phyloP scores from a whole-genome alignment of 257 asterid species.

The Sherardia arvensis region DNA sequence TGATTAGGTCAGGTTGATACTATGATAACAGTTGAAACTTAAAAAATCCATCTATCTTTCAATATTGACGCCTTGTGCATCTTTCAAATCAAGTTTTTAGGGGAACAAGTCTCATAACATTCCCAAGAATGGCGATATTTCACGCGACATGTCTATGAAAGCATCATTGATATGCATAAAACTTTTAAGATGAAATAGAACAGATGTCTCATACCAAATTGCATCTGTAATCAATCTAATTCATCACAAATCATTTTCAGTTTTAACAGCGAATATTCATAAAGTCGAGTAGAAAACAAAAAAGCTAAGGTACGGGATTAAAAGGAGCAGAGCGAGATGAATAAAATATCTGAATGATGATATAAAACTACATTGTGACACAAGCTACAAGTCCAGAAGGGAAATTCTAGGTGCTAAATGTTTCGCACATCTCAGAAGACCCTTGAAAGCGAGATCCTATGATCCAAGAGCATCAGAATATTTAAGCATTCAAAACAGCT shows the following conservation, averaged over 20 bases:
- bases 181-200: too few relatives aligned
- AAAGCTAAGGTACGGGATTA: neutral
- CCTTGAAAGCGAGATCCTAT: too few relatives aligned
- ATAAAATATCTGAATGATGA: neutral
- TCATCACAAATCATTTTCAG: neutral
- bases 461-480: neutral
- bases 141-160: too few relatives aligned
- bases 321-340: neutral
- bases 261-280: neutral
- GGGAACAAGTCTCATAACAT: neutral
- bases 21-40: neutral
- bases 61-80: neutral
- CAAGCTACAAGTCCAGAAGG: neutral
- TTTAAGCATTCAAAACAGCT: conserved; percentile 58
- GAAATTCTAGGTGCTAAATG: conserved; percentile 3
- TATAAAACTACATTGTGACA: neutral
- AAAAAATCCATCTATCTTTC: neutral
- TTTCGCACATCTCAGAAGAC: too few relatives aligned
- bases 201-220: too few relatives aligned
- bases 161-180: too few relatives aligned
- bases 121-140: too few relatives aligned
- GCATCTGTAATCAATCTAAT: neutral
- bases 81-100: neutral
- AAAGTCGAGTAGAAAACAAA: neutral
- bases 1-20: neutral